A percentile compares a stretch with the other conserved stretches of the same genome.
Conservation (phyloP, 345 rosid genomes). For the Theobroma cacao region DNA sequence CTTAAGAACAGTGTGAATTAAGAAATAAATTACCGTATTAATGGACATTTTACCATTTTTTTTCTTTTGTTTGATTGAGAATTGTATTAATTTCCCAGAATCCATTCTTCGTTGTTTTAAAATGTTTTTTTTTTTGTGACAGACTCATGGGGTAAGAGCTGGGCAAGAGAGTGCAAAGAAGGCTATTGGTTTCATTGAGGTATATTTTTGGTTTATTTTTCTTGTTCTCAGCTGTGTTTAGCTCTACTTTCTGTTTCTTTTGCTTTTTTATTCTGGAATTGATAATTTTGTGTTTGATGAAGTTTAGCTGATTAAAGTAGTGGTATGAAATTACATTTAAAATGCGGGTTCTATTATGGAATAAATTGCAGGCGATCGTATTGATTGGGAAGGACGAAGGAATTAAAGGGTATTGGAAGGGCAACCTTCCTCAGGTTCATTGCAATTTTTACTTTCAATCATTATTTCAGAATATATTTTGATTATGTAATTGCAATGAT, state of each 20-base stretch:
- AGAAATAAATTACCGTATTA: not conserved
- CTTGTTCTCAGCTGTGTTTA: not conserved
- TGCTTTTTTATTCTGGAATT: not conserved
- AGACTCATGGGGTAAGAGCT: slow-evolving; percentile 88
- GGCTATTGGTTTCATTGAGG: slow-evolving; percentile 90
- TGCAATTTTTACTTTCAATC: not conserved
- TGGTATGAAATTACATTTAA: not conserved
- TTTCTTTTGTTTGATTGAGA: not conserved
- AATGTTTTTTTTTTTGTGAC: not conserved
- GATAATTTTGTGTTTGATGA: not conserved
- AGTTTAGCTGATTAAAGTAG: not conserved
- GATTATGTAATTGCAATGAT: not conserved
- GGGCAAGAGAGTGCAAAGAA: slow-evolving; percentile 80
- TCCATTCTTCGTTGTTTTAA: not conserved
- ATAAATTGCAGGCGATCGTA: slow-evolving; percentile 59
- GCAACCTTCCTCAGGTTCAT: slow-evolving; percentile 92
- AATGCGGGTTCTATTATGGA: not conserved
- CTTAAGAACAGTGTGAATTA: not conserved
- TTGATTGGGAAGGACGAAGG: slow-evolving; percentile 90
- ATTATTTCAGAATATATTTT: not conserved
- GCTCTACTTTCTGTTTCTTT: not conserved
- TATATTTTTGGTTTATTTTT: slow-evolving; percentile 12
- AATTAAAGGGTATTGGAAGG: slow-evolving; percentile 97
- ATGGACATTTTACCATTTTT: not conserved
- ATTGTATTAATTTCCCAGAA: not conserved